Conservation (phyloP, 164 flowering plant species). For the Annona squamosa region DNA sequence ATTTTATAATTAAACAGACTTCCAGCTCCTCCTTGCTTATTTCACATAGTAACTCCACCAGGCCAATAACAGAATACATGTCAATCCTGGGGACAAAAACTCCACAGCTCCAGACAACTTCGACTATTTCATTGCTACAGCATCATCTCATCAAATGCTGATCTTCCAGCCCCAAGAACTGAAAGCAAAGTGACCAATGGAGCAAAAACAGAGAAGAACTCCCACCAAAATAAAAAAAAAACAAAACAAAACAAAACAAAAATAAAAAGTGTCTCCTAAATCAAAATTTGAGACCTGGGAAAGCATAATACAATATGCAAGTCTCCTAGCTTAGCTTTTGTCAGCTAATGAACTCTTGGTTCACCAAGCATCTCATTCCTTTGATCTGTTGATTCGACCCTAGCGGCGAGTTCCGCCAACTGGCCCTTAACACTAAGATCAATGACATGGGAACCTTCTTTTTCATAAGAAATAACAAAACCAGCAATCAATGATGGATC, state of each 20-base stretch:
- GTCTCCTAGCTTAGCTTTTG: background rate
- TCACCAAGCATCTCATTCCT: background rate
- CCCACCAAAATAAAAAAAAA: too few relatives aligned
- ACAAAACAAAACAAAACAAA: too few relatives aligned
- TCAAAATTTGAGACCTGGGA: slow-evolving; percentile 5
- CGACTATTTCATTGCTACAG: background rate
- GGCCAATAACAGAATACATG: background rate
- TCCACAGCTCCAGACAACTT: background rate
- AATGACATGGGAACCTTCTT: slow-evolving; percentile 13
- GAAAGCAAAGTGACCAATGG: background rate
- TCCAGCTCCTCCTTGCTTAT: background rate
- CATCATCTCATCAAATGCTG: background rate
- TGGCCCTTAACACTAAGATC: slow-evolving; percentile 22
- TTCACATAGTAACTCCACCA: background rate
- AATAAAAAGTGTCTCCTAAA: background rate
- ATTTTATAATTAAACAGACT: too few relatives aligned
- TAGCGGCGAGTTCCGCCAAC: slow-evolving; percentile 16
- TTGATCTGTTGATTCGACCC: slow-evolving; percentile 16
- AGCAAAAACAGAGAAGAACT: background rate
- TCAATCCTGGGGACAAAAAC: background rate
- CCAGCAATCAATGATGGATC: slow-evolving; percentile 20
- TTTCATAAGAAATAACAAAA: slow-evolving; percentile 14
- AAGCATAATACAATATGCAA: background rate
- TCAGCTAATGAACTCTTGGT: background rate
- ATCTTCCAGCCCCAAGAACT: background rate